phyloP scores from a whole-genome alignment of 164 flowering plant species.

The Annona cherimola region DNA sequence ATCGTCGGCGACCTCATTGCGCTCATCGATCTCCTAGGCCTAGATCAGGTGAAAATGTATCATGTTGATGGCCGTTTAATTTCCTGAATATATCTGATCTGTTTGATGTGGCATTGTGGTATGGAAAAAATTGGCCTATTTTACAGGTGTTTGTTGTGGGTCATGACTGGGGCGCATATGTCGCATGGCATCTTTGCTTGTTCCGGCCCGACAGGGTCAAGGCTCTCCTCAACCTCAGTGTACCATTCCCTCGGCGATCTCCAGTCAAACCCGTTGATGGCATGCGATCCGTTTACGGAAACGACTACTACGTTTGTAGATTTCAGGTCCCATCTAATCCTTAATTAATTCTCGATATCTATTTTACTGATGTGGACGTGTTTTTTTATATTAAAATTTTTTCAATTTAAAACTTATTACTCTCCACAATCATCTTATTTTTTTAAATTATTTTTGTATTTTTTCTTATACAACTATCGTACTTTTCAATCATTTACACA shows the following conservation, averaged over 20 bases:
- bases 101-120: no score
- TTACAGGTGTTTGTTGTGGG: conserved; percentile 66
- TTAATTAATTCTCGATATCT: no score
- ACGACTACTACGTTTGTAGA: conserved; percentile 60
- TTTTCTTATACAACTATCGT: no score
- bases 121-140: no score
- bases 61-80: no score
- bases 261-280: conserved; percentile 36
- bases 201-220: conserved; percentile 63
- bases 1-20: conserved; percentile 66
- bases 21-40: conserved; percentile 42
- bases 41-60: conserved; percentile 28
- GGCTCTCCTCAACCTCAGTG: conserved; percentile 63
- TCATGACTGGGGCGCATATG: conserved; percentile 71
- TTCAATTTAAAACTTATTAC: no score
- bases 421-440: no score
- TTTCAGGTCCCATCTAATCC: conserved; percentile 48
- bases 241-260: conserved; percentile 37
- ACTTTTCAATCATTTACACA: no score
- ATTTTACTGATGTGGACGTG: no score
- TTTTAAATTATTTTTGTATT: no score
- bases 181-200: conserved; percentile 66
- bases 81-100: no score
- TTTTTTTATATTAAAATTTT: no score
- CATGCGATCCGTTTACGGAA: conserved; percentile 44